Percentiles rank a stretch among this genome's conserved stretches.
These are phyloP conservation scores for Mycena crocata DNA, from an alignment of 768 basidiomycete species.

Conservation along the genomic window DNA sequence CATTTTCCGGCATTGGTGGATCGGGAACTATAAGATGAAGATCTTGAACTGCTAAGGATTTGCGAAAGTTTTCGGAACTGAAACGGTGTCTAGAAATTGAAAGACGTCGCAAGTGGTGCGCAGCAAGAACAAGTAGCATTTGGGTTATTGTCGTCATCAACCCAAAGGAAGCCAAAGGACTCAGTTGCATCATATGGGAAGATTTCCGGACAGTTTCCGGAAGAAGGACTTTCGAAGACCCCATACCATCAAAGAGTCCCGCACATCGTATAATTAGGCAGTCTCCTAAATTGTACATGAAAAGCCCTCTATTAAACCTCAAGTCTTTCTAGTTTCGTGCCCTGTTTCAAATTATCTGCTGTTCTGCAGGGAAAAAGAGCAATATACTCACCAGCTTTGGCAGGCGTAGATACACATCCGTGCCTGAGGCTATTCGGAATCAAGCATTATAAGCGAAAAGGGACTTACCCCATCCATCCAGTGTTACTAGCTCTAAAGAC, in stretches of 20 bases:
- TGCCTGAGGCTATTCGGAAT: constrained; percentile 58
- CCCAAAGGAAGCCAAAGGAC: neutral
- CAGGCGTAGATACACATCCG: constrained; percentile 84
- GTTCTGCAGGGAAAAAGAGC: neutral
- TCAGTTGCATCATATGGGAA: too few relatives aligned
- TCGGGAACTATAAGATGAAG: neutral
- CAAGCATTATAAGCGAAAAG: constrained; percentile 37
- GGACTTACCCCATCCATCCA: constrained; percentile 83
- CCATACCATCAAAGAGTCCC: constrained; percentile 1
- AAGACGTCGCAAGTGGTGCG: too few relatives aligned
- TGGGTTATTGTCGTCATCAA: neutral
- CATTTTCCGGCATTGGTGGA: neutral
- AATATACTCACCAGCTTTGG: constrained; percentile 75
- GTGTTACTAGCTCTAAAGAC: constrained; percentile 78
- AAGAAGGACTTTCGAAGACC: neutral
- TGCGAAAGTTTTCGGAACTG: neutral
- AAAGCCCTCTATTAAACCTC: constrained; percentile 64
- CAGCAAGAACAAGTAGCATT: too few relatives aligned
- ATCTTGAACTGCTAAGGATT: neutral
- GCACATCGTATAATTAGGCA: neutral
- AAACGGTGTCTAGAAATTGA: too few relatives aligned
- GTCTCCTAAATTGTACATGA: constrained; percentile 5
- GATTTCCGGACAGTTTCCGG: neutral
- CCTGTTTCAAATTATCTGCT: constrained; percentile 53
- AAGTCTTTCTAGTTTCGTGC: constrained; percentile 87